Percentiles rank a stretch among this genome's conserved stretches.
phyloP scores from a whole-genome alignment of 192 early-diverging fungal genomes.

The Backusella westeae region DNA sequence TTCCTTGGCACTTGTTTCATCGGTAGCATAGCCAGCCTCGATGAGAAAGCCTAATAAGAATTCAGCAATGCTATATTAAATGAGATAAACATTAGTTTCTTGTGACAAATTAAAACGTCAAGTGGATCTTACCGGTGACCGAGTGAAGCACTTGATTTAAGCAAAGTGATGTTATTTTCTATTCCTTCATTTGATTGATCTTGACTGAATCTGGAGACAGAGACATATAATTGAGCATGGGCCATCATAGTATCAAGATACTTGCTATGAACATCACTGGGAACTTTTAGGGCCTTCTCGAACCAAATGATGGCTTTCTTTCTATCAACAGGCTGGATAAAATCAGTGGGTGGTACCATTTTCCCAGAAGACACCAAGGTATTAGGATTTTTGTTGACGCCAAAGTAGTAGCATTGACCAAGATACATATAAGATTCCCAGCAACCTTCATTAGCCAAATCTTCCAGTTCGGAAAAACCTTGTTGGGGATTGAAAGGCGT shows the following conservation, averaged over 20 bases:
- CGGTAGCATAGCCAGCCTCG: conserved; percentile 18
- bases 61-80: conserved; percentile 2
- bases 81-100: background rate
- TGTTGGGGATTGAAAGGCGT: conserved; percentile 8
- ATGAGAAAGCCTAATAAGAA: conserved; percentile 10
- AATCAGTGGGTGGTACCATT: background rate
- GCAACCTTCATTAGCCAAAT: conserved; percentile 16
- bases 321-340: conserved; percentile 22
- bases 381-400: conserved; percentile 4
- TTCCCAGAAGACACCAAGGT: background rate
- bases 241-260: background rate
- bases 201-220: conserved; percentile 19
- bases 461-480: conserved; percentile 21
- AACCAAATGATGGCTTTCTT: conserved; percentile 30
- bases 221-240: conserved; percentile 28
- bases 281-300: conserved; percentile 1
- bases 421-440: conserved; percentile 35
- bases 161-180: conserved; percentile 16
- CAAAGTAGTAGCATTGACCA: conserved; percentile 29
- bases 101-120: no score
- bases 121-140: conserved; percentile 31
- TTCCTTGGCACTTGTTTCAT: conserved; percentile 20
- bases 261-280: background rate
- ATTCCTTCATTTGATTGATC: conserved; percentile 13
- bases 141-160: conserved; percentile 29